A percentile compares a stretch with the other conserved stretches of the same genome.
Conservation (phyloP, 768 basidiomycete genomes). For the Suillus spraguei region DNA sequence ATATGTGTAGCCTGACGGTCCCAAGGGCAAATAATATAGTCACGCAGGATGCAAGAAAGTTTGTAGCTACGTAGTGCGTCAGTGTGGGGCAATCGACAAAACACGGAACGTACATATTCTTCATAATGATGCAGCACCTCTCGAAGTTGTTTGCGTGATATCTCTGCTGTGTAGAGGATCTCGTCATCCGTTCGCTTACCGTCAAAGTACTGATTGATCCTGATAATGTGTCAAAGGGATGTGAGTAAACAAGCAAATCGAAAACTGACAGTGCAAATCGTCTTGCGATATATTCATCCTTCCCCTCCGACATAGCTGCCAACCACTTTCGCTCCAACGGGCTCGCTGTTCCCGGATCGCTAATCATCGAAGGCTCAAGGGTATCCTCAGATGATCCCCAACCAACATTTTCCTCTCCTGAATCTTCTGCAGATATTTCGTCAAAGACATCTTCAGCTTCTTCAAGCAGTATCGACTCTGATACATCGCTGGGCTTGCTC, state of each 20-base stretch:
- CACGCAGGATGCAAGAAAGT: conserved; percentile 47
- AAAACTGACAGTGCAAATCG: conserved; percentile 76
- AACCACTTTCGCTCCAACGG: conserved; percentile 82
- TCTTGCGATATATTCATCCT: conserved; percentile 65
- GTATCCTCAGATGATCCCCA: conserved; percentile 54
- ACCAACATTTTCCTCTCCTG: conserved; percentile 48
- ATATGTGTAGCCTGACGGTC: too few relatives aligned
- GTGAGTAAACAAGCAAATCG: conserved; percentile 6
- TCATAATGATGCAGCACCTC: conserved; percentile 85
- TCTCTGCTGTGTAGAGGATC: conserved; percentile 86
- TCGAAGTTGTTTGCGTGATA: conserved; percentile 81
- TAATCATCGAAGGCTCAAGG: conserved; percentile 65
- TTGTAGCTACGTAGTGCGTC: conserved; percentile 36
- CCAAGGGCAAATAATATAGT: background rate
- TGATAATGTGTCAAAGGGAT: conserved; percentile 32
- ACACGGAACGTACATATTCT: conserved; percentile 68
- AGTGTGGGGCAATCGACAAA: background rate
- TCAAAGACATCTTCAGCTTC: conserved; percentile 35
- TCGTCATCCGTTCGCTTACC: conserved; percentile 92
- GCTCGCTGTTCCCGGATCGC: conserved; percentile 81
- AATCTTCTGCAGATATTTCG: conserved; percentile 40
- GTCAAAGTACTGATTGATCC: conserved; percentile 93
- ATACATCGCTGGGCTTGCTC: conserved; percentile 42
- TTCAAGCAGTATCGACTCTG: conserved; percentile 31
- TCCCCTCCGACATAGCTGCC: conserved; percentile 86